Evolutionary conservation across 768 basidiomycete species (phyloP).

Genomic region (Inosperma sp.): DNA sequence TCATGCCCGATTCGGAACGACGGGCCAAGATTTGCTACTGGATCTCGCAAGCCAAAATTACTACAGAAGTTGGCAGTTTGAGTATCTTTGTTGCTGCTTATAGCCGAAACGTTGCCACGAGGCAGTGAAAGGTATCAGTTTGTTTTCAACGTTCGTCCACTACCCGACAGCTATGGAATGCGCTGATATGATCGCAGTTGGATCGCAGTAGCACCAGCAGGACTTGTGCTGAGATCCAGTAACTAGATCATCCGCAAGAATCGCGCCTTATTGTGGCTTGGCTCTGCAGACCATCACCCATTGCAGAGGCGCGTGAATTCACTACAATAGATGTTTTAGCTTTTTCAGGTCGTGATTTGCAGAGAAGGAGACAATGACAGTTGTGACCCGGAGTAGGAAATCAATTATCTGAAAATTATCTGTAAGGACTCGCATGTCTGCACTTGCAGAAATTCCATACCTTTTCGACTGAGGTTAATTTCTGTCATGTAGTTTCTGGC

Average conservation of each 20-base stretch:
- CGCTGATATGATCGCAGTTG: conserved; percentile 15
- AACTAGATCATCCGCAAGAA: conserved; percentile 24
- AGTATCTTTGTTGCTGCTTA: conserved; percentile 25
- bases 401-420: too few species aligned
- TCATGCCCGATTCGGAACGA: conserved; percentile 32
- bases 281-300: conserved; percentile 11
- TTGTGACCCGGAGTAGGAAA: too few species aligned
- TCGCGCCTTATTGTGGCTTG: conserved; percentile 16
- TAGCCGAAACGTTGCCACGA: conserved; percentile 29
- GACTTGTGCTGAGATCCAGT: conserved; percentile 16
- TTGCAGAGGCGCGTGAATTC: conserved; percentile 25
- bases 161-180: conserved; percentile 18
- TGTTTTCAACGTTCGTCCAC: conserved; percentile 21
- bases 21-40: conserved; percentile 31
- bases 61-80: conserved; percentile 42
- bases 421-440: too few species aligned
- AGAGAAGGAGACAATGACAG: background rate
- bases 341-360: conserved; percentile 15
- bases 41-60: conserved; percentile 25
- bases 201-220: conserved; percentile 6
- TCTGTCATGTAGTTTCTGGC: too few species aligned
- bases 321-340: conserved; percentile 20
- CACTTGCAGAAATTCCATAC: too few species aligned
- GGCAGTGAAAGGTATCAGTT: conserved; percentile 37
- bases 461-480: too few species aligned